Evolutionary conservation across 495 filamentous ascomycete species (phyloP).

Genomic region (Podospora anserina): DNA sequence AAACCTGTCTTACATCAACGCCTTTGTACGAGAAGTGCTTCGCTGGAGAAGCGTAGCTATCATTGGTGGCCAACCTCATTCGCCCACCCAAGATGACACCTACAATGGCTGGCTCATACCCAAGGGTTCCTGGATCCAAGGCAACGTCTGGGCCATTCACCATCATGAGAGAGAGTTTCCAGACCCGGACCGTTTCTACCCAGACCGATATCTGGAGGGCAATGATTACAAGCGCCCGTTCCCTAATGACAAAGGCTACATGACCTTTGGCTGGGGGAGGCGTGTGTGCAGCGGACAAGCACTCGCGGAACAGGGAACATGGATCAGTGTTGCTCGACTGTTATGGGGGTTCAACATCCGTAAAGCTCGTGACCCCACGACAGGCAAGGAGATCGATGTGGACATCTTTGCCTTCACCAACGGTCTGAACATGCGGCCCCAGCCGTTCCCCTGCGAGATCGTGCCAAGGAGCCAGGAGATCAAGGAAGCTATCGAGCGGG

Average conservation of each 20-base stretch:
- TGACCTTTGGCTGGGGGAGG: constrained; percentile 63
- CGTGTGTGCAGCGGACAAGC: constrained; percentile 58
- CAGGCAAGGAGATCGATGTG: constrained; percentile 50
- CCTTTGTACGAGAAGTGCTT: constrained; percentile 61
- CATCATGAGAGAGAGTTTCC: constrained; percentile 62
- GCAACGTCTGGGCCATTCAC: constrained; percentile 65
- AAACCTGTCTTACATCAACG: constrained; percentile 57
- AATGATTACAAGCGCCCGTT: constrained; percentile 53
- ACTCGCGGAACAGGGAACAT: constrained; percentile 56
- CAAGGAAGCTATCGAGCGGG: constrained; percentile 49
- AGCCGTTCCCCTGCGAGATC: constrained; percentile 52
- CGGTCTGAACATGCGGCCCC: constrained; percentile 54
- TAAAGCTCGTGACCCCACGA: constrained; percentile 44
- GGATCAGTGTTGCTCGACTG: constrained; percentile 52
- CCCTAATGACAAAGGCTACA: constrained; percentile 58
- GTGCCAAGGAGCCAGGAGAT: constrained; percentile 49
- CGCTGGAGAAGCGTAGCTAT: constrained; percentile 63
- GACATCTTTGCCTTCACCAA: constrained; percentile 55
- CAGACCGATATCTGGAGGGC: constrained; percentile 46
- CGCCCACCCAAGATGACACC: constrained; percentile 55
- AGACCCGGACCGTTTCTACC: constrained; percentile 56
- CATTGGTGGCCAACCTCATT: constrained; percentile 61
- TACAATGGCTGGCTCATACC: constrained; percentile 57
- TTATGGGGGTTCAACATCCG: constrained; percentile 56
- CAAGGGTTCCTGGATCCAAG: constrained; percentile 55